Percentiles rank a stretch among this genome's conserved stretches.
Conservation (phyloP, 2,329 filamentous ascomycete species). For the Cercospora zeae-maydis region DNA sequence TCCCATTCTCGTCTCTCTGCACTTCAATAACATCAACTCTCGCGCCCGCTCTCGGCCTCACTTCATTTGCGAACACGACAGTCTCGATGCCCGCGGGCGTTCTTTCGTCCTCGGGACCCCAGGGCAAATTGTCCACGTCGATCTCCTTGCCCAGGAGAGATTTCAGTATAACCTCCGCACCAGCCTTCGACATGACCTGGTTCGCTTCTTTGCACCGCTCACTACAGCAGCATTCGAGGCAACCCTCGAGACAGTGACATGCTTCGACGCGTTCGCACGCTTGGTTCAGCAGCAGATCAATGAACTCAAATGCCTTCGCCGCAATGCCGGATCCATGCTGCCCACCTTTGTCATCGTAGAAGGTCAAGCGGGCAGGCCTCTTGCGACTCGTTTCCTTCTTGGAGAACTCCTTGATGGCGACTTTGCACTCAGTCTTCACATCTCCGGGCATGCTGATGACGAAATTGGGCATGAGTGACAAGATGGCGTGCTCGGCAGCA, state of each 20-base stretch:
- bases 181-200: slow-evolving; percentile 89
- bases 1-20: slow-evolving; percentile 35
- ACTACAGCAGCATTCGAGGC: slow-evolving; percentile 83
- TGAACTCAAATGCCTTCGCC: slow-evolving; percentile 89
- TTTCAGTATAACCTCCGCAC: slow-evolving; percentile 75
- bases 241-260: slow-evolving; percentile 76
- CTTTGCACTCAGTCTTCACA: slow-evolving; percentile 91
- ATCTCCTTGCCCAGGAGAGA: slow-evolving; percentile 71
- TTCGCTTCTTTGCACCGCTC: slow-evolving; percentile 83
- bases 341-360: slow-evolving; percentile 93
- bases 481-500: slow-evolving; percentile 86
- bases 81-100: slow-evolving; percentile 74
- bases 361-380: slow-evolving; percentile 80
- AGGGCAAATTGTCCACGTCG: slow-evolving; percentile 78
- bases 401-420: slow-evolving; percentile 80
- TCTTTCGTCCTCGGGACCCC: slow-evolving; percentile 70
- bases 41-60: slow-evolving; percentile 48
- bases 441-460: slow-evolving; percentile 87
- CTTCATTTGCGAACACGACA: slow-evolving; percentile 67
- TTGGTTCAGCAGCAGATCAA: slow-evolving; percentile 72
- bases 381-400: slow-evolving; percentile 67
- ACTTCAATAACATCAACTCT: slow-evolving; percentile 43
- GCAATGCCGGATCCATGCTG: slow-evolving; percentile 79
- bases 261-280: slow-evolving; percentile 71
- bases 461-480: slow-evolving; percentile 84